These are phyloP conservation scores for Dinochytrium kinnereticum DNA, from an alignment of 371 early-diverging fungal species.

Conservation along the genomic window DNA sequence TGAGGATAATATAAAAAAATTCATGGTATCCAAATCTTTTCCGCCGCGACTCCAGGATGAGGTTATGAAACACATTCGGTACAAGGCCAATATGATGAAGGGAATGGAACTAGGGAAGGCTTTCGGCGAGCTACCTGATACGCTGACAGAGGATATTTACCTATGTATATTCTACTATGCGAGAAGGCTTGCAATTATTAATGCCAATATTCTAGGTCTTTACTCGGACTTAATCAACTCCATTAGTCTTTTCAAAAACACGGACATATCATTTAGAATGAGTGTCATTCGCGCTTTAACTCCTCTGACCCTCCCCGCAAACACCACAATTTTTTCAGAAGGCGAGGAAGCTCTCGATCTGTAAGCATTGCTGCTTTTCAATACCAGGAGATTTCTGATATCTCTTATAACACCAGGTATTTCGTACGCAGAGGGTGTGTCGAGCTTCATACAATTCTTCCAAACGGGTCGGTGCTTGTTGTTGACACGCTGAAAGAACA, in stretches of 20 bases:
- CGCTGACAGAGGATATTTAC: conserved; percentile 15
- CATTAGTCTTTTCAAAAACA: conserved; percentile 12
- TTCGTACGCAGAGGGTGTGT: conserved; percentile 1
- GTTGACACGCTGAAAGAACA: conserved; percentile 9
- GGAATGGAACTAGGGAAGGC: conserved; percentile 9
- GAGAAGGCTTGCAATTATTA: neutral
- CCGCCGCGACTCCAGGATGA: conserved; percentile 12
- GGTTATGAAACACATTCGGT: conserved; percentile 12
- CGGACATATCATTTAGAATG: conserved; percentile 13
- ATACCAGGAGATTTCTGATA: neutral
- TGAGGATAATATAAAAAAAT: conserved; percentile 10
- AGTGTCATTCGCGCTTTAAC: conserved; percentile 4
- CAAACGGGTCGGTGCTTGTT: conserved; percentile 8
- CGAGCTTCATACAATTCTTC: conserved; percentile 13
- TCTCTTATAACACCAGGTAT: neutral
- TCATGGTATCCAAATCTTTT: conserved; percentile 18
- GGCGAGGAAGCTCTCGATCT: conserved; percentile 14
- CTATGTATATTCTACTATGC: neutral
- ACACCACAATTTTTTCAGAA: conserved; percentile 15
- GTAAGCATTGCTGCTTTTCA: neutral
- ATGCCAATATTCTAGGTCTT: neutral
- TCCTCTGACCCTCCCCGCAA: conserved; percentile 1
- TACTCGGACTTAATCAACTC: conserved; percentile 15
- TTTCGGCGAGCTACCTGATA: conserved; percentile 15
- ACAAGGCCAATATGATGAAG: conserved; percentile 12